Evolutionary conservation across 768 basidiomycete genomes (phyloP).

Genomic region (Kwoniella botswanensis): DNA sequence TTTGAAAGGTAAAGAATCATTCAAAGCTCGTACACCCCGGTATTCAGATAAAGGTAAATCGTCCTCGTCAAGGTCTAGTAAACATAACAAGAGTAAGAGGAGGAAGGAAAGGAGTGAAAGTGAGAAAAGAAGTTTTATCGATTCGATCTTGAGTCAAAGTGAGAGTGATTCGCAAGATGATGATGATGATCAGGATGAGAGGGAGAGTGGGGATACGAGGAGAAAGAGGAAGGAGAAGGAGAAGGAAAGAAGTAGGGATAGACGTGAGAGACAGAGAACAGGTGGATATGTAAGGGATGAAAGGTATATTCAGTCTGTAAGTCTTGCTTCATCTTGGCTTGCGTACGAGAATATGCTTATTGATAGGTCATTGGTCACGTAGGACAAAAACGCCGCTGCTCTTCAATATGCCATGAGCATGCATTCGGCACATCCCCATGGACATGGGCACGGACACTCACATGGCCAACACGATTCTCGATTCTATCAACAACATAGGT

Average conservation of each 20-base stretch:
- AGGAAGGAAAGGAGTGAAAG: slow-evolving; percentile 22
- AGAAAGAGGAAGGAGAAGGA: slow-evolving; percentile 9
- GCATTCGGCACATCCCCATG: slow-evolving; percentile 19
- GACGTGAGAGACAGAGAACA: slow-evolving; percentile 3
- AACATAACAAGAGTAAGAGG: slow-evolving; percentile 16
- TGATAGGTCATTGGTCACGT: slow-evolving; percentile 4
- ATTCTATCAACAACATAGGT: slow-evolving; percentile 10
- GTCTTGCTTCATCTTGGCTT: neutral
- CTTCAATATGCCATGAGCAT: slow-evolving; percentile 41
- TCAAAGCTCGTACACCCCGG: slow-evolving; percentile 32
- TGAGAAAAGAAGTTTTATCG: slow-evolving; percentile 40
- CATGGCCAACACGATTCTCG: neutral
- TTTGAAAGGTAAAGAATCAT: slow-evolving; percentile 50
- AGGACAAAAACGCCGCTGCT: slow-evolving; percentile 29
- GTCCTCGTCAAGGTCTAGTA: neutral
- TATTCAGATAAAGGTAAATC: slow-evolving; percentile 3
- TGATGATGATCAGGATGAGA: slow-evolving; percentile 13
- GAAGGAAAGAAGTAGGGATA: slow-evolving; percentile 3
- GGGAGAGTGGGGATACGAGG: slow-evolving; percentile 14
- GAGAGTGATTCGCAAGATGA: slow-evolving; percentile 8
- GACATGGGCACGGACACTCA: slow-evolving; percentile 1
- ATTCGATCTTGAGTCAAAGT: slow-evolving; percentile 34
- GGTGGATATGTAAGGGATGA: neutral
- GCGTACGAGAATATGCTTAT: neutral
- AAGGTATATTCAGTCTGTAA: slow-evolving; percentile 18